Conservation (phyloP, 305 asterid species). For the Solanum aculeatissimum region DNA sequence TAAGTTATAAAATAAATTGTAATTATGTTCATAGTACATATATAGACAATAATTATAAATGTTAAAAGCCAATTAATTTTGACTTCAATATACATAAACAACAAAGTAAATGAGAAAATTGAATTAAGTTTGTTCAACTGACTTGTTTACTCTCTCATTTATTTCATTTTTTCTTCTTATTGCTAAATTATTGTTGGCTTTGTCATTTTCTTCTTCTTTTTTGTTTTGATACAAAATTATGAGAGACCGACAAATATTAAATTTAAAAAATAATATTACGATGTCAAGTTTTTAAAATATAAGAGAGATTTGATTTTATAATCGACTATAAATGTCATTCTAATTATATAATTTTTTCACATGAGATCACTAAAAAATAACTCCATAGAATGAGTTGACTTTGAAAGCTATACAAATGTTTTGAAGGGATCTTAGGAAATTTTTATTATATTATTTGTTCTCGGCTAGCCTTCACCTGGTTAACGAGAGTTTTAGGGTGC, state of each 20-base stretch:
- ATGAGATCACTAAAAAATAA: neutral
- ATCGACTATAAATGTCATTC: neutral
- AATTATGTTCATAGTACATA: neutral
- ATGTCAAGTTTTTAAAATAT: neutral
- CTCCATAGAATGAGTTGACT: neutral
- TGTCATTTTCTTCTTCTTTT: neutral
- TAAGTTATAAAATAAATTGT: too few species aligned
- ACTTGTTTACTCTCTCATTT: neutral
- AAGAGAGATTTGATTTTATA: neutral
- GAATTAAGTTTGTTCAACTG: neutral
- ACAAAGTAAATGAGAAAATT: neutral
- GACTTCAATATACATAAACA: neutral
- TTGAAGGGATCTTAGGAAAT: neutral
- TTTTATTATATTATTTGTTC: neutral
- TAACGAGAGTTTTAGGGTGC: rapidly evolving
- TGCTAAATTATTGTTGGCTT: neutral
- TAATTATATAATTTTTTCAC: neutral
- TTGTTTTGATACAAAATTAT: neutral
- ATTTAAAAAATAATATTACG: neutral
- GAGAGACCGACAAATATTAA: neutral
- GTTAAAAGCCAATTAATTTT: neutral
- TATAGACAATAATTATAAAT: neutral
- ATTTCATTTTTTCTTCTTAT: neutral
- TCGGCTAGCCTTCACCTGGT: rapidly evolving
- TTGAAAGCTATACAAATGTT: neutral